Evolutionary conservation across 805 yeast species (phyloP).

Genomic region (Metschnikowia lochheadii): DNA sequence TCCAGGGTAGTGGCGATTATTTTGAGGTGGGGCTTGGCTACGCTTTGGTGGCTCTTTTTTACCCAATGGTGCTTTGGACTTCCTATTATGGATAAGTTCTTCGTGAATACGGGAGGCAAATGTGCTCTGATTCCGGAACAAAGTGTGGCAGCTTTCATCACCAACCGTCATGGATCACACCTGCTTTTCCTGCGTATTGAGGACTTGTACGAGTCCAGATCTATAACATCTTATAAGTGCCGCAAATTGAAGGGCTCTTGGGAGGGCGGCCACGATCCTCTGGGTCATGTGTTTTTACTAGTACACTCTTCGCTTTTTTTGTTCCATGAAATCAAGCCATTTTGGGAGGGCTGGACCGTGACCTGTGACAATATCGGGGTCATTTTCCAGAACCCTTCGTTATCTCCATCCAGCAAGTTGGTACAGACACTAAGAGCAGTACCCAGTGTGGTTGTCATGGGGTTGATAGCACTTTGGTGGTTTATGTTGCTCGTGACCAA

Average conservation of each 20-base stretch:
- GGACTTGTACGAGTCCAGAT: slow-evolving; percentile 15
- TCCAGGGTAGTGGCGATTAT: slow-evolving; percentile 20
- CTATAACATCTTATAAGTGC: slow-evolving; percentile 33
- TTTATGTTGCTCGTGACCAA: slow-evolving; percentile 86
- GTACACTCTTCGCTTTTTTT: slow-evolving; percentile 62
- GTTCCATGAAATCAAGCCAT: slow-evolving; percentile 55
- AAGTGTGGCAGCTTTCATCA: slow-evolving; percentile 5
- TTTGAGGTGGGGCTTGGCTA: slow-evolving; percentile 47
- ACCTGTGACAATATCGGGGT: not conserved
- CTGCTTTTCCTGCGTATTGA: slow-evolving; percentile 7
- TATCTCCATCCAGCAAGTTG: not conserved
- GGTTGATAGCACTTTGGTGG: slow-evolving; percentile 56
- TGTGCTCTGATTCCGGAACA: slow-evolving; percentile 41
- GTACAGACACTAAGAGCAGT: not conserved
- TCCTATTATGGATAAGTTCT: slow-evolving; percentile 87
- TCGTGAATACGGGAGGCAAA: slow-evolving; percentile 75
- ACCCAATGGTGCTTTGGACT: slow-evolving; percentile 84
- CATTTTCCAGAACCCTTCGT: not conserved
- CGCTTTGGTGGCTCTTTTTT: slow-evolving; percentile 80
- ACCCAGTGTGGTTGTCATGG: slow-evolving; percentile 24
- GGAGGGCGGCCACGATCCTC: slow-evolving; percentile 96
- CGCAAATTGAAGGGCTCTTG: slow-evolving; percentile 46
- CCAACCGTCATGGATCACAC: slow-evolving; percentile 1
- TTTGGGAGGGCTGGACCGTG: slow-evolving; percentile 28
- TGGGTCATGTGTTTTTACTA: slow-evolving; percentile 85